Conservation (phyloP, 768 basidiomycete species). For the Hydnum rufescens region DNA sequence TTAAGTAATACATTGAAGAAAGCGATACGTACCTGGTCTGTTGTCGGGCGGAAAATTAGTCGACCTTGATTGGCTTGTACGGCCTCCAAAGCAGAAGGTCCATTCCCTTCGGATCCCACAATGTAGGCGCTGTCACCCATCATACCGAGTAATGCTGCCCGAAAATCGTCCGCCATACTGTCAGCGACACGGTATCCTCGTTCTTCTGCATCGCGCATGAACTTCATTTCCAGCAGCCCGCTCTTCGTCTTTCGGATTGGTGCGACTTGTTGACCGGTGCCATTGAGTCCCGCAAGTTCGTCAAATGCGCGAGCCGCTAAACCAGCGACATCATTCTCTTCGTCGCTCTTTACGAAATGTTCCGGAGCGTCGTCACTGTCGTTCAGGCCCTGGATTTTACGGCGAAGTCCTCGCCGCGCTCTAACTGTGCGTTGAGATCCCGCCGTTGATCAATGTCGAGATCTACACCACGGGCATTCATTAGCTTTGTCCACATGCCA, state of each 20-base stretch:
- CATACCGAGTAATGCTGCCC: conserved; percentile 39
- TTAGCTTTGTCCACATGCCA: conserved; percentile 70
- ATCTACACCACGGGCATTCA: conserved; percentile 46
- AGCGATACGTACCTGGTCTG: conserved; percentile 1
- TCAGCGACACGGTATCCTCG: conserved; percentile 38
- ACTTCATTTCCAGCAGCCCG: conserved; percentile 88
- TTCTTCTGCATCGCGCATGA: conserved; percentile 85
- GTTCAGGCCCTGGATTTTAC: conserved; percentile 49
- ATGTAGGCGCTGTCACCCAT: conserved; percentile 18
- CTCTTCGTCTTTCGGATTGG: conserved; percentile 28
- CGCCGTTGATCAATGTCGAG: conserved; percentile 30
- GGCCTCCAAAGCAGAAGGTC: conserved; percentile 4
- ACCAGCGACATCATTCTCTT: conserved; percentile 23
- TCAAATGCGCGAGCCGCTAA: conserved; percentile 59
- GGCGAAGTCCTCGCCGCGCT: conserved; percentile 57
- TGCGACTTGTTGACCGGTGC: conserved; percentile 15
- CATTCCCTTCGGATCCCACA: conserved; percentile 15
- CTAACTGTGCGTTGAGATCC: conserved; percentile 73
- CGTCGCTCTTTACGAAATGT: conserved; percentile 21
- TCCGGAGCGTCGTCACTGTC: conserved; percentile 28
- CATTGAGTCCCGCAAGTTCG: conserved; percentile 40
- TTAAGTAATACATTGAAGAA: too few relatives aligned
- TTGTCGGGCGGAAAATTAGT: conserved; percentile 14
- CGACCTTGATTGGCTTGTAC: conserved; percentile 21
- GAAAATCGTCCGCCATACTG: conserved; percentile 50